These are phyloP conservation scores for Adiantum capillusveneris DNA, from an alignment of 75 land plant genomes.

Conservation along the genomic window DNA sequence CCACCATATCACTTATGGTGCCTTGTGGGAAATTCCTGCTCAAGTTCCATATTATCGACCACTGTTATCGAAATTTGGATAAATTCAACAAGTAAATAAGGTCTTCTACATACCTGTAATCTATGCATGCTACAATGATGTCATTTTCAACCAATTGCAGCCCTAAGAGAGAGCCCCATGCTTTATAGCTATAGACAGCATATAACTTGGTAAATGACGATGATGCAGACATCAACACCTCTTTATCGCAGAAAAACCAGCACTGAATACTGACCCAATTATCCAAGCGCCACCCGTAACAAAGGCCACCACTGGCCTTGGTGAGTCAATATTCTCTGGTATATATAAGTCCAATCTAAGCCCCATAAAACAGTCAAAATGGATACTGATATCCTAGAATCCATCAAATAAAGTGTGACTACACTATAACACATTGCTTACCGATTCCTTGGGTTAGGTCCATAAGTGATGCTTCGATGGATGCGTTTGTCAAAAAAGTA, in stretches of 20 bases:
- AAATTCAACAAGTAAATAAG: neutral
- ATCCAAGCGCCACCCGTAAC: slow-evolving; percentile 99
- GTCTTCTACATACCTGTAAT: slow-evolving; percentile 65
- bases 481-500: slow-evolving; percentile 72
- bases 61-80: neutral
- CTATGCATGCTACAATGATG: slow-evolving; percentile 90
- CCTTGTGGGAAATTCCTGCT: slow-evolving; percentile 98
- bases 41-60: neutral
- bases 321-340: slow-evolving; percentile 47
- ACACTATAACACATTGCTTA: slow-evolving; percentile 8
- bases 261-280: slow-evolving; percentile 74
- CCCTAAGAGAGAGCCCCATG: slow-evolving; percentile 93
- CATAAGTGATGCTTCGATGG: slow-evolving; percentile 75
- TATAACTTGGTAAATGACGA: no score
- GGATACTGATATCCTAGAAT: neutral
- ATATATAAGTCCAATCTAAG: slow-evolving; percentile 90
- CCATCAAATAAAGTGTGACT: neutral
- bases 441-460: slow-evolving; percentile 91
- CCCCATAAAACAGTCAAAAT: no score
- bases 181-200: slow-evolving; percentile 61
- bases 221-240: no score
- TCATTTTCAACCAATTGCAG: slow-evolving; percentile 72
- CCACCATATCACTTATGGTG: slow-evolving; percentile 81
- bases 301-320: slow-evolving; percentile 80
- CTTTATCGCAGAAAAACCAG: no score